Evolutionary conservation across 208 protist species (phyloP).

Genomic region (Jaenimonas drosophilae): DNA sequence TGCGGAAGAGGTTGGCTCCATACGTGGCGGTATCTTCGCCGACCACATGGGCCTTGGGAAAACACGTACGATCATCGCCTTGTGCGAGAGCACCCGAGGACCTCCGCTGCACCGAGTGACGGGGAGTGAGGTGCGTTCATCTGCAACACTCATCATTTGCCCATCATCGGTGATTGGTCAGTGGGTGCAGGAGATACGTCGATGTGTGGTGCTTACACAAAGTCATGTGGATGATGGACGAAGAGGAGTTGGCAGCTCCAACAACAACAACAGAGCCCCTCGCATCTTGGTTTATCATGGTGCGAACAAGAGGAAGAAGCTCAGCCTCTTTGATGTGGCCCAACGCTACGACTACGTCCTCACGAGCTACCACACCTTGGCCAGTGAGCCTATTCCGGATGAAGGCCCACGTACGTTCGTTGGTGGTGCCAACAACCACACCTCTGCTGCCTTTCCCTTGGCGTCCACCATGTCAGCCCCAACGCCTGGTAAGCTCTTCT

Average conservation of each 20-base stretch:
- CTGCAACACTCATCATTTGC: conserved; percentile 69
- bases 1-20: background rate
- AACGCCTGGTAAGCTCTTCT: conserved; percentile 38
- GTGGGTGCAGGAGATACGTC: conserved; percentile 55
- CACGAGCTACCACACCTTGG: conserved; percentile 53
- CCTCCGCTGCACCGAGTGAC: conserved; percentile 27
- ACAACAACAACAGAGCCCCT: conserved; percentile 9
- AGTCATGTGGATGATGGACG: background rate
- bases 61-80: conserved; percentile 52
- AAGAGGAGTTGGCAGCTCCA: conserved; percentile 1
- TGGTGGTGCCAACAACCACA: background rate
- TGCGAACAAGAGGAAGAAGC: conserved; percentile 12
- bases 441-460: background rate
- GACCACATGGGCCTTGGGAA: conserved; percentile 78
- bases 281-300: conserved; percentile 76
- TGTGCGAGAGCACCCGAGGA: conserved; percentile 47
- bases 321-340: conserved; percentile 34
- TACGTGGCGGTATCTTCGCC: conserved; percentile 54
- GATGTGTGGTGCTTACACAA: conserved; percentile 12
- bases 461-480: conserved; percentile 1
- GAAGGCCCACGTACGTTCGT: background rate
- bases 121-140: conserved; percentile 40
- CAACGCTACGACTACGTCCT: conserved; percentile 81
- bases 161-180: conserved; percentile 54
- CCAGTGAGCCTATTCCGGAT: conserved; percentile 15